These are phyloP conservation scores for Kitagawia praeruptora DNA, from an alignment of 129 eudicot genomes.

Conservation along the genomic window DNA sequence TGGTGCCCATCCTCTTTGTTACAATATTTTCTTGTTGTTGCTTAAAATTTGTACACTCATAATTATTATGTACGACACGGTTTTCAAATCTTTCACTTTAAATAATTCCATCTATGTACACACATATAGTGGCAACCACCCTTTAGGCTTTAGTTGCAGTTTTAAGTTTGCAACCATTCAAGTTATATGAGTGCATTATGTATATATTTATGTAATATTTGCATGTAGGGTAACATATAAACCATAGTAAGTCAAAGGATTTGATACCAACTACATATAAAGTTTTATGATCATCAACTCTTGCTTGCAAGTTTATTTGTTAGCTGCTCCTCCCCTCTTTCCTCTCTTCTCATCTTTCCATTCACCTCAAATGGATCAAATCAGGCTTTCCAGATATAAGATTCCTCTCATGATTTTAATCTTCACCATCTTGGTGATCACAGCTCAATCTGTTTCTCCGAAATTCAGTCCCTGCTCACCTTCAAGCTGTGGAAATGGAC, in stretches of 20 bases:
- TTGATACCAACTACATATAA: not conserved
- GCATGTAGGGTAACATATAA: not conserved
- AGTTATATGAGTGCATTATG: not conserved
- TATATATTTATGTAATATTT: slow-evolving; percentile 15
- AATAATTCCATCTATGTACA: not conserved
- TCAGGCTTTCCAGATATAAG: slow-evolving; percentile 12
- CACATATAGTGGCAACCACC: not conserved
- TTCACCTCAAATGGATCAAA: slow-evolving; percentile 24
- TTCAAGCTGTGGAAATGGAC: slow-evolving; percentile 42
- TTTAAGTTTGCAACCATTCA: not conserved
- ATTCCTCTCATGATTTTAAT: slow-evolving; percentile 12
- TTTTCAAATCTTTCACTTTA: not conserved
- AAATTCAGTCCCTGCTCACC: slow-evolving; percentile 35
- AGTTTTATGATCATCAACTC: slow-evolving; percentile 2
- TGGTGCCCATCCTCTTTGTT: not conserved
- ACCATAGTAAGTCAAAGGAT: not conserved
- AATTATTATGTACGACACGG: slow-evolving; percentile 15
- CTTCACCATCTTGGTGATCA: slow-evolving; percentile 13
- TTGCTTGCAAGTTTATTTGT: slow-evolving; percentile 18
- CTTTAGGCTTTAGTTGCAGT: not conserved
- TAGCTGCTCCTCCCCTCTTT: slow-evolving; percentile 8
- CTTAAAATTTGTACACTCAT: slow-evolving; percentile 14
- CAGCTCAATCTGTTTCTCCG: slow-evolving; percentile 13
- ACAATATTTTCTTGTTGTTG: slow-evolving; percentile 1
- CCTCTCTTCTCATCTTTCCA: slow-evolving; percentile 3